Evolutionary conservation across 2,329 filamentous ascomycete genomes (phyloP).

Genomic region (Claviceps digitariae): DNA sequence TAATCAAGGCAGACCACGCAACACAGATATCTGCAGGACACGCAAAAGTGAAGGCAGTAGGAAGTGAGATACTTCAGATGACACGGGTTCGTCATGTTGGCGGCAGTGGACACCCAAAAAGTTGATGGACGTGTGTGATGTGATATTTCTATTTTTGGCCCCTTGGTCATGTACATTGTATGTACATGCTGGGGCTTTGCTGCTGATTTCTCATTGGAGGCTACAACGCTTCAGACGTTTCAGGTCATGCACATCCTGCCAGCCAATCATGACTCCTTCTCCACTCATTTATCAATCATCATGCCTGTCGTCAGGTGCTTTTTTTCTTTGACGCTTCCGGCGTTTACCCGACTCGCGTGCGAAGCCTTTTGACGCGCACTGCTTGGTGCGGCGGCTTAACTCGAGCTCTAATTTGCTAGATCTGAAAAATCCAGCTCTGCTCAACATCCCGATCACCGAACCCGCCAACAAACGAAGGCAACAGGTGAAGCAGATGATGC

Average conservation of each 20-base stretch:
- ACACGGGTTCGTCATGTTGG: neutral
- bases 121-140: neutral
- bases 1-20: neutral
- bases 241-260: slow-evolving; percentile 10
- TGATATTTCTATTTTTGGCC: slow-evolving; percentile 10
- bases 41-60: neutral
- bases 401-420: neutral
- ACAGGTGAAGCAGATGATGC: slow-evolving; percentile 3
- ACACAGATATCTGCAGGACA: neutral
- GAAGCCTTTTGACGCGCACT: neutral
- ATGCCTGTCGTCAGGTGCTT: neutral
- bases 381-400: neutral
- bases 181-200: neutral
- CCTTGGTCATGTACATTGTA: neutral
- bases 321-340: neutral
- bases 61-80: neutral
- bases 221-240: slow-evolving; percentile 8
- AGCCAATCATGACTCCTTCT: slow-evolving; percentile 8
- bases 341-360: slow-evolving; percentile 1
- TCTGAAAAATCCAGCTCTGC: neutral
- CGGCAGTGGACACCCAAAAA: neutral
- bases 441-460: neutral
- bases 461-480: neutral
- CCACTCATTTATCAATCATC: neutral
- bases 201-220: slow-evolving; percentile 8